Conservation (phyloP, 1,284 basidiomycete species). For the Heterobasidion parviporum region DNA sequence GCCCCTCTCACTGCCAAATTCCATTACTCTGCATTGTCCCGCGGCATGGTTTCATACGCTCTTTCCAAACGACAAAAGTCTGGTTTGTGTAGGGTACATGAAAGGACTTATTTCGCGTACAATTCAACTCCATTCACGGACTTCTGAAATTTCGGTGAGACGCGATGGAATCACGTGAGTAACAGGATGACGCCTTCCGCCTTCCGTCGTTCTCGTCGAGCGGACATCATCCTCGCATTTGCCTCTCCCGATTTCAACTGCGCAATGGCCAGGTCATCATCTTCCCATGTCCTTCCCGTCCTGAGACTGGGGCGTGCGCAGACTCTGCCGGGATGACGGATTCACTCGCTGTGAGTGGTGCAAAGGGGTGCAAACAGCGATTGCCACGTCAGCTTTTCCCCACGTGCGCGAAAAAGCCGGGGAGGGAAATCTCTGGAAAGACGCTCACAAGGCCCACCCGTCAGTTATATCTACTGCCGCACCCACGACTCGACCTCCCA, state of each 20-base stretch:
- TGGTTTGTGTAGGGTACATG: too few relatives aligned
- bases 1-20: too few relatives aligned
- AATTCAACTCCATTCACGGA: too few relatives aligned
- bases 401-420: not conserved
- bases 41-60: too few relatives aligned
- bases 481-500: not conserved
- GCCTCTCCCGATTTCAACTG: not conserved
- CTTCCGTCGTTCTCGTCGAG: not conserved
- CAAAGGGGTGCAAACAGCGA: not conserved
- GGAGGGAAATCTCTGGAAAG: not conserved
- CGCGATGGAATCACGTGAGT: too few relatives aligned
- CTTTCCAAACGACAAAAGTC: too few relatives aligned
- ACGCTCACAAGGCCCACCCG: not conserved
- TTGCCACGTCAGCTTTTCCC: not conserved
- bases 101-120: too few relatives aligned
- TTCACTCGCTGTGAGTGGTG: not conserved
- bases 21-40: too few relatives aligned
- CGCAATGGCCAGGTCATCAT: not conserved
- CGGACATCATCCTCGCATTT: not conserved
- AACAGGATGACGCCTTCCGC: not conserved
- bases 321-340: not conserved
- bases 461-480: not conserved
- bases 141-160: too few relatives aligned
- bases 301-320: not conserved
- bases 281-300: not conserved